phyloP scores from a whole-genome alignment of 2,329 filamentous ascomycete genomes.

The Basipetospora chlamydospora region DNA sequence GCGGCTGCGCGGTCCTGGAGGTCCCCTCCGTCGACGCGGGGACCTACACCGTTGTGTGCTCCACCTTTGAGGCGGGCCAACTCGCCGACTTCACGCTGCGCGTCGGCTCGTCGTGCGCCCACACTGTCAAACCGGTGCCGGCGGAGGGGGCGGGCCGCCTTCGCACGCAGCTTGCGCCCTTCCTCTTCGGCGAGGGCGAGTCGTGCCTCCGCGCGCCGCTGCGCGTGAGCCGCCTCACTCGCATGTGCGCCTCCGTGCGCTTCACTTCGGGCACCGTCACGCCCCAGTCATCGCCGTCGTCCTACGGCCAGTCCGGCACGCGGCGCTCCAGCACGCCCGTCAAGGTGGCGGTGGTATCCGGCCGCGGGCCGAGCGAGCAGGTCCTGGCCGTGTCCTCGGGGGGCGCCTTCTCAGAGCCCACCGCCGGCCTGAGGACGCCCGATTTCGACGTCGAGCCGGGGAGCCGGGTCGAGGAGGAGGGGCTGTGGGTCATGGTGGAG shows the following conservation, averaged over 20 bases:
- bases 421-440: conserved; percentile 50
- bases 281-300: no score
- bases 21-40: conserved; percentile 48
- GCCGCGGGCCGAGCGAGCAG: conserved; percentile 52
- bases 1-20: conserved; percentile 60
- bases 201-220: conserved; percentile 25
- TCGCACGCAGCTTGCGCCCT: conserved; percentile 38
- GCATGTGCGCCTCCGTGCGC: conserved; percentile 25
- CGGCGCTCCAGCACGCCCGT: conserved; percentile 38
- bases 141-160: conserved; percentile 64
- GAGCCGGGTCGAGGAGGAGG: conserved; percentile 35
- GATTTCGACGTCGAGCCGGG: conserved; percentile 62
- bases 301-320: conserved; percentile 7
- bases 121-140: conserved; percentile 45
- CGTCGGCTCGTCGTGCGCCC: conserved; percentile 48
- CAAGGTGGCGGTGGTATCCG: conserved; percentile 57
- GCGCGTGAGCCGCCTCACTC: conserved; percentile 35
- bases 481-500: conserved; percentile 72
- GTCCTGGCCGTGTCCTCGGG: conserved; percentile 51
- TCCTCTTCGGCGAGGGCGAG: conserved; percentile 33
- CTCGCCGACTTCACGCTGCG: conserved; percentile 59
- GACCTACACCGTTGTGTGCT: conserved; percentile 76
- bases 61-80: conserved; percentile 75
- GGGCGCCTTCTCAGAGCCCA: conserved; percentile 60
- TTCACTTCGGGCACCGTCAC: conserved; percentile 13